These are phyloP conservation scores for Populus davidiana DNA, from an alignment of 345 rosid genomes.

Conservation along the genomic window DNA sequence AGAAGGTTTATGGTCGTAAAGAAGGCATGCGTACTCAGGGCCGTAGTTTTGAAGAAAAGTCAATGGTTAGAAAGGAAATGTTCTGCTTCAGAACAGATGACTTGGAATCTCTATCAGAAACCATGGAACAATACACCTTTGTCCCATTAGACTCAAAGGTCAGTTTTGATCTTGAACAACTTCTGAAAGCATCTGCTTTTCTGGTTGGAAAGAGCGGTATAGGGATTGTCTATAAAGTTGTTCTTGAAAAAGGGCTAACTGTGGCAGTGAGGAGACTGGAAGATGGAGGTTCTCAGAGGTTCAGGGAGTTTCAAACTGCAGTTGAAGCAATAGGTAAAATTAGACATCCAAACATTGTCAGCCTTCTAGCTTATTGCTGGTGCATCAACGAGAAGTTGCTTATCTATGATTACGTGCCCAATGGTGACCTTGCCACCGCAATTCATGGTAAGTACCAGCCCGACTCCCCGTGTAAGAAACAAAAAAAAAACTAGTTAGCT, in stretches of 20 bases:
- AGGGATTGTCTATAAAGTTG: slow-evolving; percentile 32
- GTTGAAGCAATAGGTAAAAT: slow-evolving; percentile 27
- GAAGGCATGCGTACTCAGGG: neutral
- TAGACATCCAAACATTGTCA: slow-evolving; percentile 23
- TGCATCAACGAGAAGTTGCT: slow-evolving; percentile 28
- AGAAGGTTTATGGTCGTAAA: neutral
- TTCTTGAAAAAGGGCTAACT: slow-evolving; percentile 24
- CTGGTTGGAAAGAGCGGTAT: slow-evolving; percentile 22
- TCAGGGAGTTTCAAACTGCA: slow-evolving; percentile 27
- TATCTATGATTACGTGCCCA: slow-evolving; percentile 23
- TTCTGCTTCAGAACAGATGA: slow-evolving; percentile 36
- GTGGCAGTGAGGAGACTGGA: slow-evolving; percentile 31
- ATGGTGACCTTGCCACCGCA: slow-evolving; percentile 26
- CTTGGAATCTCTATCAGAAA: slow-evolving; percentile 26
- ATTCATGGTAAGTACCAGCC: slow-evolving; percentile 24
- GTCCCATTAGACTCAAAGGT: slow-evolving; percentile 11
- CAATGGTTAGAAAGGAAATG: slow-evolving; percentile 20
- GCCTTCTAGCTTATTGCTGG: slow-evolving; percentile 31
- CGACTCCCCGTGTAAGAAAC: neutral
- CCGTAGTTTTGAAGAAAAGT: slow-evolving; percentile 9
- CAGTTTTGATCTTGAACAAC: slow-evolving; percentile 22
- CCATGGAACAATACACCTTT: slow-evolving; percentile 28
- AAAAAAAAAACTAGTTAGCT: neutral
- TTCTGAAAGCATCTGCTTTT: slow-evolving; percentile 34
- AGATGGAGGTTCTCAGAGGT: slow-evolving; percentile 22